Evolutionary conservation across 192 early-diverging fungal species (phyloP), one percentile per base, ranked within the genome.

Genomic region (Coemansia umbellata): DNA sequence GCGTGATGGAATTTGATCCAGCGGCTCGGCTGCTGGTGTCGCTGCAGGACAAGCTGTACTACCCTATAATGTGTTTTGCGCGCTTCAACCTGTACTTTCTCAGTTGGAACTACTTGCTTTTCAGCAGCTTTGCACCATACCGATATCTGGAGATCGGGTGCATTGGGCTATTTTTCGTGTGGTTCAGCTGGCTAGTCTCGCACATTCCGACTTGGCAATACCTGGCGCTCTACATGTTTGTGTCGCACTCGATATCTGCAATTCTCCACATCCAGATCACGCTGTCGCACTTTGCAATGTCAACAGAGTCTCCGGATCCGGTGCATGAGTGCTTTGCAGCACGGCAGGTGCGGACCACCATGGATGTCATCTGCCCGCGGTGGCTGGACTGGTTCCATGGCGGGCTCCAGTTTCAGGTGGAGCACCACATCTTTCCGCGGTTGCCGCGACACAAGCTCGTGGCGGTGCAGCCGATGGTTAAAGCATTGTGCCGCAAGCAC

Each of bases 331-430:
- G 87, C 40, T 98, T 91, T 63, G 84, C 91, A 1, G 87, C 84
- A 47, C 87, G 87, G 61, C 88, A 87, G 79, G 72, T 95, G 19
- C 81, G 93, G 47, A 98, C 95, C 0, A 93, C 89, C 26, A 93
- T 95, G 91, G 95, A 98, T 69, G 91, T 98, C 0, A 89, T 92
- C 60, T 98, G 95, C 71, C 88, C 93, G 17, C 67, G 62, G 51
- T 94, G 89, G 88, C 52, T 98, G 37, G 95, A 98, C 69, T 95
- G 92, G 92, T 92, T 94, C 84, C 95, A 98, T 55, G 95, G 95
- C 48, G 95, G 93, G 2, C 79, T 97, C 18, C 94, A 97, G 70
- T 98, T 85, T 79, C 95, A 98, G 71, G 87, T 88, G n/a, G 86
- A 87, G 26, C 95, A 98, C 78, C 95, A 98, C 69, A 69, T 98